These are phyloP conservation scores for Liriodendron chinense DNA, from an alignment of 164 flowering plant genomes.

Conservation along the genomic window DNA sequence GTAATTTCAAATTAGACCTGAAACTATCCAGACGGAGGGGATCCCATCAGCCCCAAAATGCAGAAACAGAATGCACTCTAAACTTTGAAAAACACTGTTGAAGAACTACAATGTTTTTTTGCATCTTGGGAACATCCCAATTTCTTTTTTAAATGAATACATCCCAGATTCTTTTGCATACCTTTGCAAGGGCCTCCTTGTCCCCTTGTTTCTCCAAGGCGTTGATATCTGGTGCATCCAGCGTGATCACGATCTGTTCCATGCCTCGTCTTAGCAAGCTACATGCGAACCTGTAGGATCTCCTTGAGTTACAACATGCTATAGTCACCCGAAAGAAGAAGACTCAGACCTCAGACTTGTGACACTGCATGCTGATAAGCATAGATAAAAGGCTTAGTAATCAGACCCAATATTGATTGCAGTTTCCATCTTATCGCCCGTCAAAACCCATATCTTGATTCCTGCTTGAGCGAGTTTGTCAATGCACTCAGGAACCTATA, in stretches of 20 bases:
- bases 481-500: constrained; percentile 89
- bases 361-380: not conserved
- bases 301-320: constrained; percentile 6
- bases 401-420: constrained; percentile 87
- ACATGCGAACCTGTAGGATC: constrained; percentile 70
- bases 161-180: constrained; percentile 20
- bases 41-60: not conserved
- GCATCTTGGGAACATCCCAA: not conserved
- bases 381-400: not conserved
- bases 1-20: not conserved
- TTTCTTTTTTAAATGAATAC: not conserved
- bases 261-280: constrained; percentile 72
- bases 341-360: not conserved
- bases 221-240: constrained; percentile 57
- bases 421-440: constrained; percentile 93
- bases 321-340: constrained; percentile 7
- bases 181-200: constrained; percentile 64
- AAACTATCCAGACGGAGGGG: not conserved
- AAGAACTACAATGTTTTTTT: not conserved
- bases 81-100: not conserved
- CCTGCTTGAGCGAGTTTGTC: constrained; percentile 76
- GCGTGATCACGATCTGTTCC: constrained; percentile 63
- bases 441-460: constrained; percentile 81
- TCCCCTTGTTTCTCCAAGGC: constrained; percentile 64
- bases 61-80: not conserved